phyloP scores from a whole-genome alignment of 805 yeast species.

The Candida mattraensis region DNA sequence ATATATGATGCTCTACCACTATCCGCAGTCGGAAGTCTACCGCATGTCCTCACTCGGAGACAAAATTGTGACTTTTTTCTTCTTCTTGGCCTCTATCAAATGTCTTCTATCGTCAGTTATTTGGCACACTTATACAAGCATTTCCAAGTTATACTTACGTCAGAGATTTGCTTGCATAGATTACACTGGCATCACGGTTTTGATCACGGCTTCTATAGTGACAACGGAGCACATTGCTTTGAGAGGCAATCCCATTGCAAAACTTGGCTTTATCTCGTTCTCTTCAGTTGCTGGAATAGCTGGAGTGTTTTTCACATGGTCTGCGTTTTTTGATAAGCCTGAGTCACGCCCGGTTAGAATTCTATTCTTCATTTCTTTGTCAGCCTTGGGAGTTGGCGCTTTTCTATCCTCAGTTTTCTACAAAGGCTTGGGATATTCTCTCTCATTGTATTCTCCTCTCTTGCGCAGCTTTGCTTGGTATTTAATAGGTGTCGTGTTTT shows the following conservation, averaged over 20 bases:
- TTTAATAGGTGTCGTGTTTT: slow-evolving; percentile 77
- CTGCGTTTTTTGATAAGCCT: slow-evolving; percentile 87
- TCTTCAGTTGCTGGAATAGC: slow-evolving; percentile 66
- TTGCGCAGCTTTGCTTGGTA: slow-evolving; percentile 74
- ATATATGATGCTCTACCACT: slow-evolving; percentile 57
- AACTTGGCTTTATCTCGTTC: slow-evolving; percentile 51
- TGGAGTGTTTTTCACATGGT: slow-evolving; percentile 86
- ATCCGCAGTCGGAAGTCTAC: slow-evolving; percentile 60
- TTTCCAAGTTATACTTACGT: slow-evolving; percentile 61
- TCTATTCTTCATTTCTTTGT: slow-evolving; percentile 74
- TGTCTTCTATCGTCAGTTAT: slow-evolving; percentile 77
- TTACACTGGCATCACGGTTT: slow-evolving; percentile 88
- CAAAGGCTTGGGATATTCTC: slow-evolving; percentile 55
- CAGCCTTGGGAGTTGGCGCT: slow-evolving; percentile 71
- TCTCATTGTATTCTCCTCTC: slow-evolving; percentile 64
- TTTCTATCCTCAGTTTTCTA: slow-evolving; percentile 53
- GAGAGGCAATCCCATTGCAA: slow-evolving; percentile 53
- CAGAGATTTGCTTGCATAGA: slow-evolving; percentile 88
- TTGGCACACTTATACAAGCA: slow-evolving; percentile 92
- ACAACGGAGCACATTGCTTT: slow-evolving; percentile 83
- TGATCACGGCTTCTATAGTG: slow-evolving; percentile 86
- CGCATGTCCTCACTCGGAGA: slow-evolving; percentile 39
- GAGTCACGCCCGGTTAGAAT: slow-evolving; percentile 80
- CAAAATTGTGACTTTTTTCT: slow-evolving; percentile 57
- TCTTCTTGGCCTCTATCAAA: slow-evolving; percentile 68